Percentiles rank a stretch among this genome's conserved stretches.
phyloP scores from a whole-genome alignment of 768 basidiomycete species.

The Suillus subalutaceus region DNA sequence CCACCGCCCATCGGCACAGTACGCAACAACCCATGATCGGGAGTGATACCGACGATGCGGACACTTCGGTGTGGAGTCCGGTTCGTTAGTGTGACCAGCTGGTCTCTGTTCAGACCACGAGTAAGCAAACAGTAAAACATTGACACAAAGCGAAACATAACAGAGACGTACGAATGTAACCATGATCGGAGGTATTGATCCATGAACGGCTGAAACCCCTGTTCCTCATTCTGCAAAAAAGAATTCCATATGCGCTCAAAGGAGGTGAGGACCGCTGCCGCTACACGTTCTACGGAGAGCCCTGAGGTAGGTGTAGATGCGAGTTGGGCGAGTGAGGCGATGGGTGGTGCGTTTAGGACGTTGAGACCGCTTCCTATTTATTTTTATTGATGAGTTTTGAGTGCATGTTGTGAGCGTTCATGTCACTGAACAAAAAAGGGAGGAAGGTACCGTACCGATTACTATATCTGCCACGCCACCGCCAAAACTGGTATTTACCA shows the following conservation, averaged over 20 bases:
- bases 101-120: conserved; percentile 56
- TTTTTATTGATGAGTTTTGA: no score
- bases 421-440: no score
- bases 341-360: conserved; percentile 78
- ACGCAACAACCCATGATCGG: conserved; percentile 84
- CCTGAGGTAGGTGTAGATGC: neutral
- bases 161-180: no score
- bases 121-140: no score
- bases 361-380: conserved; percentile 61
- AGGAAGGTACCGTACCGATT: conserved; percentile 71
- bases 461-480: conserved; percentile 74
- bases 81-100: conserved; percentile 82
- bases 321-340: conserved; percentile 80
- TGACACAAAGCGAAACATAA: no score
- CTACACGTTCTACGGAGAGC: conserved; percentile 73
- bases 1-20: conserved; percentile 55
- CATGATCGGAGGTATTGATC: conserved; percentile 60
- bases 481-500: conserved; percentile 85
- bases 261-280: conserved; percentile 66
- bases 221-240: conserved; percentile 28
- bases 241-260: conserved; percentile 29
- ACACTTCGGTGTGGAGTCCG: conserved; percentile 67
- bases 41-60: conserved; percentile 84
- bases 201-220: conserved; percentile 82
- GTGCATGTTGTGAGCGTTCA: no score